Conservation (phyloP, 495 filamentous ascomycete genomes). For the Neurospora sp. region DNA sequence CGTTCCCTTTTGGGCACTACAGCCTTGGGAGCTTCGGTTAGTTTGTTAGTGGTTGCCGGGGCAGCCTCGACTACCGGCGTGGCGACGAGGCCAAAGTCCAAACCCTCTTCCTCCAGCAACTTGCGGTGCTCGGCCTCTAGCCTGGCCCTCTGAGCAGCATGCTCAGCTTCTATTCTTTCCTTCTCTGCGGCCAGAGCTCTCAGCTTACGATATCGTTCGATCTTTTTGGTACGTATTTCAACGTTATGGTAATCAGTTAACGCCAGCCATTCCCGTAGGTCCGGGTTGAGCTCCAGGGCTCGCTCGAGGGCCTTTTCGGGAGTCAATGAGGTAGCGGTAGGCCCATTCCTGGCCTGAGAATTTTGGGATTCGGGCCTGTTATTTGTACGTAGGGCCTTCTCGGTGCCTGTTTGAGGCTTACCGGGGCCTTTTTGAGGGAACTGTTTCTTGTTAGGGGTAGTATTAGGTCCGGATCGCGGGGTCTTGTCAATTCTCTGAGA, state of each 20-base stretch:
- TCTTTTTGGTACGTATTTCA: slow-evolving; percentile 33
- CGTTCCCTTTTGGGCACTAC: neutral
- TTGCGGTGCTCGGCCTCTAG: slow-evolving; percentile 27
- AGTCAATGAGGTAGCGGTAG: neutral
- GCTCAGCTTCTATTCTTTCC: slow-evolving; percentile 26
- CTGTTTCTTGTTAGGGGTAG: neutral
- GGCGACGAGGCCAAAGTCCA: slow-evolving; percentile 11
- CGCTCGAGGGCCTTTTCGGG: slow-evolving; percentile 7
- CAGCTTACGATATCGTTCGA: slow-evolving; percentile 34
- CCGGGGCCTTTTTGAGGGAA: neutral
- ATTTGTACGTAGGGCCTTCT: neutral
- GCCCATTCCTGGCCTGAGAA: neutral
- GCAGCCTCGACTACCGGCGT: slow-evolving; percentile 1
- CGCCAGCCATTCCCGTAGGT: slow-evolving; percentile 51
- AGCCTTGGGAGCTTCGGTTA: neutral
- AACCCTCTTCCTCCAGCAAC: slow-evolving; percentile 20
- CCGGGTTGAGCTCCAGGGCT: slow-evolving; percentile 22
- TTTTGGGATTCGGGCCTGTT: neutral
- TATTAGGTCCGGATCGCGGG: neutral
- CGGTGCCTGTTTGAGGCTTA: neutral
- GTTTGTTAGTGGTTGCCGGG: neutral
- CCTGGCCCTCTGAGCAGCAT: slow-evolving; percentile 26
- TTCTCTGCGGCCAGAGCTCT: slow-evolving; percentile 33
- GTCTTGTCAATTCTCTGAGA: neutral
- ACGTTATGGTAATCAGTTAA: slow-evolving; percentile 49